Evolutionary conservation across 768 basidiomycete species (phyloP).

Genomic region (Naganishia onofrii): DNA sequence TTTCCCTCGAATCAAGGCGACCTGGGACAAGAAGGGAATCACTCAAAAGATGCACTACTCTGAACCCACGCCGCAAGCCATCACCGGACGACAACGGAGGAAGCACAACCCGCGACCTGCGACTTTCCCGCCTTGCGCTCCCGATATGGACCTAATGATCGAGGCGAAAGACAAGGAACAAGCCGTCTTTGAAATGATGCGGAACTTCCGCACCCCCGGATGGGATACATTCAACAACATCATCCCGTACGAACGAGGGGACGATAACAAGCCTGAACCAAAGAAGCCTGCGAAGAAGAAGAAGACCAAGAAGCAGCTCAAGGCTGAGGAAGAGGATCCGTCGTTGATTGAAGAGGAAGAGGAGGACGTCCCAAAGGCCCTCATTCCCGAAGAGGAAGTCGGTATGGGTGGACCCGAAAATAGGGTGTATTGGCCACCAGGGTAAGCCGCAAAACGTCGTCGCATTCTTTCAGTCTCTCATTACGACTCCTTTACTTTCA

Average conservation of each 20-base stretch:
- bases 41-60: slow-evolving; percentile 88
- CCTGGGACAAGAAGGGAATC: slow-evolving; percentile 74
- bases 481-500: not conserved
- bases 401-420: slow-evolving; percentile 31
- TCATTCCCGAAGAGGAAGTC: slow-evolving; percentile 31
- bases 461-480: not conserved
- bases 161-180: slow-evolving; percentile 69
- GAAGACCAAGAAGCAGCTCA: slow-evolving; percentile 33
- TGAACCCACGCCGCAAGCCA: slow-evolving; percentile 57
- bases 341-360: slow-evolving; percentile 25
- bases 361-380: slow-evolving; percentile 18
- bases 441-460: slow-evolving; percentile 2
- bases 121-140: slow-evolving; percentile 26
- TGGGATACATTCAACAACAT: slow-evolving; percentile 36
- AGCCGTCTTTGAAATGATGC: slow-evolving; percentile 72
- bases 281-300: slow-evolving; percentile 23
- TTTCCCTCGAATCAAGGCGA: slow-evolving; percentile 61
- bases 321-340: slow-evolving; percentile 32
- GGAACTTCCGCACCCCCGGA: slow-evolving; percentile 26
- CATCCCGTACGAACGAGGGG: slow-evolving; percentile 28
- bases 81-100: slow-evolving; percentile 61
- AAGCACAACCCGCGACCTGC: slow-evolving; percentile 41
- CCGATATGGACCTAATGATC: slow-evolving; percentile 71
- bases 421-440: slow-evolving; percentile 34
- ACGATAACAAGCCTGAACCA: slow-evolving; percentile 33